Percentiles rank a stretch among this genome's conserved stretches.
These are phyloP conservation scores for Cucurbita ficifolia DNA, from an alignment of 306 rosid genomes.

Conservation along the genomic window DNA sequence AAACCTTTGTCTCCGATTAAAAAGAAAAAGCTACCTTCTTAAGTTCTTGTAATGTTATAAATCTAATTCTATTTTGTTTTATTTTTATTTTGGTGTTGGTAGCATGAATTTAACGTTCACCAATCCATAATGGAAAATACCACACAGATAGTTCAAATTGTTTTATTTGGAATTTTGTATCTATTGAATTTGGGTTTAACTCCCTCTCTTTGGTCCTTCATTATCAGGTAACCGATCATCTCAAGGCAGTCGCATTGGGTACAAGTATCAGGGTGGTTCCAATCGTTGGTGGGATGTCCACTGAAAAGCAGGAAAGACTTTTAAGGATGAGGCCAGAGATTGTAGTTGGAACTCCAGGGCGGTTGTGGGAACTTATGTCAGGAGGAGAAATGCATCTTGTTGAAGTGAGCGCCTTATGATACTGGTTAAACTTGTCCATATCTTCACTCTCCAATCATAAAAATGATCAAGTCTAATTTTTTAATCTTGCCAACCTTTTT, in stretches of 20 bases:
- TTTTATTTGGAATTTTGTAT: not conserved
- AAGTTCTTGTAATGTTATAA: not conserved
- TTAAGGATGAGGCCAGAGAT: conserved; percentile 69
- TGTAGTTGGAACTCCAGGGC: conserved; percentile 92
- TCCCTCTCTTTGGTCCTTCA: not conserved
- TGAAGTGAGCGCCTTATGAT: conserved; percentile 38
- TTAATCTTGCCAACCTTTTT: not conserved
- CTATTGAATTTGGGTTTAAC: conserved; percentile 1
- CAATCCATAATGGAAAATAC: not conserved
- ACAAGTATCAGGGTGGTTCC: conserved; percentile 58
- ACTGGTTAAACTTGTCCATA: not conserved
- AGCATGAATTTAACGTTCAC: not conserved
- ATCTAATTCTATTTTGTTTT: not conserved
- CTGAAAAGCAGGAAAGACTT: conserved; percentile 85
- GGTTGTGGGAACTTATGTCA: conserved; percentile 94
- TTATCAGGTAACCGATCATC: conserved; percentile 75
- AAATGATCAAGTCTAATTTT: not conserved
- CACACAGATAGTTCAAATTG: not conserved
- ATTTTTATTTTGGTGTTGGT: not conserved
- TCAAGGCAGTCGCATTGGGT: conserved; percentile 48
- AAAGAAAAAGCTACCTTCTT: not conserved
- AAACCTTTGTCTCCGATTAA: not conserved
- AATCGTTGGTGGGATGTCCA: conserved; percentile 89
- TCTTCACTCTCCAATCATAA: not conserved
- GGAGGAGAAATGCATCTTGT: conserved; percentile 71